A percentile compares a stretch with the other conserved stretches of the same genome.
phyloP scores from a whole-genome alignment of 192 early-diverging fungal genomes.

The Backusella parvicylindrica region DNA sequence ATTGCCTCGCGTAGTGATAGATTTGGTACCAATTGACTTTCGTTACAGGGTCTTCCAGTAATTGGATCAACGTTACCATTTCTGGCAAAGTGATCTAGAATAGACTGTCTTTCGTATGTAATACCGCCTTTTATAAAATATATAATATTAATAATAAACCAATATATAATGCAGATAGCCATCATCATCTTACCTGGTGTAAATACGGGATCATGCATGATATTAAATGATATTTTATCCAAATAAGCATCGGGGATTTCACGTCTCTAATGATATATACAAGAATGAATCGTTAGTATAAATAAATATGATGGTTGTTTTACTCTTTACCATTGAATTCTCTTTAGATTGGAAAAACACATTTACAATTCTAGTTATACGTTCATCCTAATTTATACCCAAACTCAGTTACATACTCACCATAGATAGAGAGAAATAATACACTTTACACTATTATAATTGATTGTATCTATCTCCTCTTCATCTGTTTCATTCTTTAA shows the following conservation, averaged over 20 bases:
- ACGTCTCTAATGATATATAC: slow-evolving; percentile 18
- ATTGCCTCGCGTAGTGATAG: slow-evolving; percentile 67
- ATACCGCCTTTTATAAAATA: slow-evolving; percentile 51
- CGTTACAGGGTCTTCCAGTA: slow-evolving; percentile 59
- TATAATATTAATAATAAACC: slow-evolving; percentile 35
- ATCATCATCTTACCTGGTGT: slow-evolving; percentile 25
- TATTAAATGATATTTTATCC: slow-evolving; percentile 68
- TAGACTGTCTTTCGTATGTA: slow-evolving; percentile 71
- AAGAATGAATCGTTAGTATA: neutral
- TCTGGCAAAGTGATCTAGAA: slow-evolving; percentile 71
- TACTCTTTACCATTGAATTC: slow-evolving; percentile 28
- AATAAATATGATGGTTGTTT: too few species aligned
- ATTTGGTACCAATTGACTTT: slow-evolving; percentile 71
- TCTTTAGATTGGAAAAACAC: slow-evolving; percentile 55
- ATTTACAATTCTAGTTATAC: slow-evolving; percentile 30
- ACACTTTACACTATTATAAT: slow-evolving; percentile 23
- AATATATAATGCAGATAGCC: neutral
- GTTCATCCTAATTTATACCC: slow-evolving; percentile 39
- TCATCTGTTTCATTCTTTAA: slow-evolving; percentile 16
- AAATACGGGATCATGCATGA: slow-evolving; percentile 68
- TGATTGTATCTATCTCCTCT: slow-evolving; percentile 23
- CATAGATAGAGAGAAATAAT: too few species aligned
- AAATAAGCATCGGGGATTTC: slow-evolving; percentile 37
- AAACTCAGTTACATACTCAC: neutral
- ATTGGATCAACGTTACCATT: slow-evolving; percentile 87